Base-by-base conservation (phyloP, 331 rosid species). In the Spiraea crenata region DNA sequence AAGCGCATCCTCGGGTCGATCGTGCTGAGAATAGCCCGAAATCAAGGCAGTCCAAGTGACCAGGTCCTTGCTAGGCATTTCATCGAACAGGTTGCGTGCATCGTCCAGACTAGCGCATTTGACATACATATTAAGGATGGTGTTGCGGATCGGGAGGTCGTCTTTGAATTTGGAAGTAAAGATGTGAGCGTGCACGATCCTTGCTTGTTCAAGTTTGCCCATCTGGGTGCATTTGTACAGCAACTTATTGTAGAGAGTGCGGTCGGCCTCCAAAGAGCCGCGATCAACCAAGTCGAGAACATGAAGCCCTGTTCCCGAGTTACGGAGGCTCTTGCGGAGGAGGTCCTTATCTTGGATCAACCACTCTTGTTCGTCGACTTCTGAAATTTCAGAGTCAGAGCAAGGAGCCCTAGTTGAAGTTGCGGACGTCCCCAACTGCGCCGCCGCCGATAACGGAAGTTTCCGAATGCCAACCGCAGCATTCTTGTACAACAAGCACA, bases 1-100 rank as follows among this genome's bases (percentile, higher is more conserved):
- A 48, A 92, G 87, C 0, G 95, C 91, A 4, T 86, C 87, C 57
- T 34, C 65, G 9, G 87, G 75, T 5, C 62, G 76, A 50, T 74
- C 87, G 14, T 83, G 83, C 75, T 92, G 95, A 68, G 92, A 78
- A 79, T 90, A 90, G 38, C 96, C 96, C 42, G 86, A 80, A 34
- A 92, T 87, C 86, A 92, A 57, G 61, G 96, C 83, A 46, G 97
- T 89, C 96, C 92, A 92, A 41, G 90, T 81, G 41, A 92, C 93
- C 74, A 84, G 62, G 38, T 89, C 93, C 78, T 34, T 84, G 1
- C 4, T 31, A 39, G 82, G 73, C 93, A 92, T 89, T 89, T 84
- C 70, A 42, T 84, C 88, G 38, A 91, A 91, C 87, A 85, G 14
- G 0, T 54, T 61, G 54, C 68, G 91, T 1, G 96, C 96, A 5